Conservation (phyloP, 768 basidiomycete genomes). For the Tremella fuciformis region DNA sequence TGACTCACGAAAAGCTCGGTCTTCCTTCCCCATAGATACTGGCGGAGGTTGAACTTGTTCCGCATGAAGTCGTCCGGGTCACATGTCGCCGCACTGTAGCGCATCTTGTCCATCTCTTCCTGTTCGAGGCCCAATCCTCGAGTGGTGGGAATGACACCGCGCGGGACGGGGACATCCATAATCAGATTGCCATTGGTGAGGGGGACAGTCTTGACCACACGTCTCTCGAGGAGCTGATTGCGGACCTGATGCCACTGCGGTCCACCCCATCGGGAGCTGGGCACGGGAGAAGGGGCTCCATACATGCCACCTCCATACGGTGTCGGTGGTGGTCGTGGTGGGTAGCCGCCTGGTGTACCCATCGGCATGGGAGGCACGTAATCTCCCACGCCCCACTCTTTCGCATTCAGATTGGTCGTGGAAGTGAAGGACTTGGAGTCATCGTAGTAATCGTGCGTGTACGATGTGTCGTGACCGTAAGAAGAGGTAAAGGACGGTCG, state of each 20-base stretch:
- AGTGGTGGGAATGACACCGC: slow-evolving; percentile 65
- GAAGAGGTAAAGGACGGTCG: slow-evolving; percentile 28
- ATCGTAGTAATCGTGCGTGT: slow-evolving; percentile 32
- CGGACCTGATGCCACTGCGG: slow-evolving; percentile 42
- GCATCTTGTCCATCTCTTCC: slow-evolving; percentile 39
- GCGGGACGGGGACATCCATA: slow-evolving; percentile 75
- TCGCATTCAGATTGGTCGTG: slow-evolving; percentile 37
- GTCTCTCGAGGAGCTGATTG: slow-evolving; percentile 38
- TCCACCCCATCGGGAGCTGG: slow-evolving; percentile 17
- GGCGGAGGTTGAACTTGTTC: slow-evolving; percentile 72
- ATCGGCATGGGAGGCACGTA: slow-evolving; percentile 27
- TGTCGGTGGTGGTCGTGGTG: slow-evolving; percentile 23
- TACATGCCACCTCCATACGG: slow-evolving; percentile 8
- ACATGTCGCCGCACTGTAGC: slow-evolving; percentile 46
- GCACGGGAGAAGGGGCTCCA: slow-evolving; percentile 7
- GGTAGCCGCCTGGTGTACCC: slow-evolving; percentile 10
- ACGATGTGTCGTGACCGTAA: not conserved
- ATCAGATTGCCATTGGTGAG: slow-evolving; percentile 80
- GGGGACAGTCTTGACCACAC: slow-evolving; percentile 61
- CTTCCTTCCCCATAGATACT: slow-evolving; percentile 63
- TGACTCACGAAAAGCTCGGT: slow-evolving; percentile 53
- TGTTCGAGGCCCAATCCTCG: slow-evolving; percentile 43
- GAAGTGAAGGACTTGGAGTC: slow-evolving; percentile 39
- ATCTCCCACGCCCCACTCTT: slow-evolving; percentile 40
- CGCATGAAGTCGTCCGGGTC: slow-evolving; percentile 55